Conservation (phyloP, 768 basidiomycete species). For the Lactarius pseudohatsudake region DNA sequence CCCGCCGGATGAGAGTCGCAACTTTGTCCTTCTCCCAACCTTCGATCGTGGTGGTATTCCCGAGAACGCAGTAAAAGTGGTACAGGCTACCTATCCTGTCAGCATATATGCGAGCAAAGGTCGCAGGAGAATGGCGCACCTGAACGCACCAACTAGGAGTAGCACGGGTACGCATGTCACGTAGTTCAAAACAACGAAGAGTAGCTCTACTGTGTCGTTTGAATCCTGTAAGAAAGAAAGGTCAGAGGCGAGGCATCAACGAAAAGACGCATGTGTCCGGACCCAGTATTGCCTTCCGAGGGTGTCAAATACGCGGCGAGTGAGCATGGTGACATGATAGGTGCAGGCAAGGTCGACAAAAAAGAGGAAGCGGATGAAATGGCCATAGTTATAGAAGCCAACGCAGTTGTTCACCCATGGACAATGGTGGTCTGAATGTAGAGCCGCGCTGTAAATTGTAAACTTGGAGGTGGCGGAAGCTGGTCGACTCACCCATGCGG, state of each 20-base stretch:
- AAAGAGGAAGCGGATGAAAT: constrained; percentile 89
- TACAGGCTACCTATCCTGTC: constrained; percentile 59
- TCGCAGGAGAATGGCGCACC: constrained; percentile 43
- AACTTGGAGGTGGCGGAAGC: not conserved
- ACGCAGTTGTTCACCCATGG: constrained; percentile 96
- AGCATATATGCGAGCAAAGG: constrained; percentile 18
- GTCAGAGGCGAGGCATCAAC: not conserved
- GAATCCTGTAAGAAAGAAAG: constrained; percentile 54
- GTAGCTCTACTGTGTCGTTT: constrained; percentile 63
- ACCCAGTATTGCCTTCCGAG: constrained; percentile 54
- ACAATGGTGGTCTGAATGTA: constrained; percentile 75
- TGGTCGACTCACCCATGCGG: constrained; percentile 69
- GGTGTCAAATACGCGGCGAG: constrained; percentile 54
- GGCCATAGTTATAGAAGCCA: constrained; percentile 86
- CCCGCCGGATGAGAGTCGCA: constrained; percentile 77
- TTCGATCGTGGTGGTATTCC: constrained; percentile 95
- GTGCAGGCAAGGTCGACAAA: constrained; percentile 88
- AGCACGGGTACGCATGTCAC: constrained; percentile 83
- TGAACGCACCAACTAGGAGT: constrained; percentile 86
- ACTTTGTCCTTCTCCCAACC: constrained; percentile 98
- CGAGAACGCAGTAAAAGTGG: constrained; percentile 73
- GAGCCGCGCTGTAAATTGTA: not conserved
- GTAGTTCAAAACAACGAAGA: constrained; percentile 88
- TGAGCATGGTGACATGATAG: constrained; percentile 87
- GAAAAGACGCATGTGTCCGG: constrained; percentile 27